phyloP scores from a whole-genome alignment of 2,329 filamentous ascomycete genomes.

The Anisogramma anomala region DNA sequence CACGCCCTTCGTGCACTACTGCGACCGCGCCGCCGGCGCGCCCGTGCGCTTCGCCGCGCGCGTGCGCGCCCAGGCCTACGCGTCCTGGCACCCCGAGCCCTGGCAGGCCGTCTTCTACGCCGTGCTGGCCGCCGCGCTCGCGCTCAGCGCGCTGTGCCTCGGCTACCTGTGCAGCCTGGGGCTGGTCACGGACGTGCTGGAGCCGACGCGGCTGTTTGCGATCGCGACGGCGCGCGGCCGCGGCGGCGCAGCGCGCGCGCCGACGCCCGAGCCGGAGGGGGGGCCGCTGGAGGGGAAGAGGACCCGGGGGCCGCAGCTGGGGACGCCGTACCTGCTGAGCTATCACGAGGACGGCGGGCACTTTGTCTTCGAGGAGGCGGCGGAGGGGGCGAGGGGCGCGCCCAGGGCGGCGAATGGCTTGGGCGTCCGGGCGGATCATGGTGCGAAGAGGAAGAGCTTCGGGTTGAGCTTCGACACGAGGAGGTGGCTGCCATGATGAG shows the following conservation, averaged over 20 bases:
- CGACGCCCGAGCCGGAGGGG: conserved; percentile 8
- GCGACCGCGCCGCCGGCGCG: neutral
- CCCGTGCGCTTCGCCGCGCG: conserved; percentile 52
- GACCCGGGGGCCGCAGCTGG: no score
- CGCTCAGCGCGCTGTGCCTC: conserved; percentile 55
- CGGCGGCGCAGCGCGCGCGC: conserved; percentile 40
- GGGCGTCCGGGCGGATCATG: neutral
- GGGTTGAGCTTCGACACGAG: neutral
- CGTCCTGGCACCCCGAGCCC: conserved; percentile 46
- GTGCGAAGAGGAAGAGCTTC: neutral
- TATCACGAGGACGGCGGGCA: conserved; percentile 29
- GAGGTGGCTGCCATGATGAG: neutral
- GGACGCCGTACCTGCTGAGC: conserved; percentile 31
- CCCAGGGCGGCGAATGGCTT: neutral
- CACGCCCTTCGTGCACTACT: conserved; percentile 40
- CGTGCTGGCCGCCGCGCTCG: conserved; percentile 53
- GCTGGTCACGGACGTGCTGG: conserved; percentile 66
- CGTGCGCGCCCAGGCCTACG: conserved; percentile 56
- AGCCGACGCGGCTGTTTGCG: conserved; percentile 64
- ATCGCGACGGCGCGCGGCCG: no score
- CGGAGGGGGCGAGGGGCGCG: conserved; percentile 7
- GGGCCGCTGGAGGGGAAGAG: conserved; percentile 13
- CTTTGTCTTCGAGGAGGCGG: conserved; percentile 32
- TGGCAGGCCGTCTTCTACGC: conserved; percentile 60
- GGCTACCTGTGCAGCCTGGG: conserved; percentile 44